Evolutionary conservation across 176 grass and related monocot genomes (phyloP), one percentile per base, ranked within the genome.

Genomic region (Zoysia pacifica): DNA sequence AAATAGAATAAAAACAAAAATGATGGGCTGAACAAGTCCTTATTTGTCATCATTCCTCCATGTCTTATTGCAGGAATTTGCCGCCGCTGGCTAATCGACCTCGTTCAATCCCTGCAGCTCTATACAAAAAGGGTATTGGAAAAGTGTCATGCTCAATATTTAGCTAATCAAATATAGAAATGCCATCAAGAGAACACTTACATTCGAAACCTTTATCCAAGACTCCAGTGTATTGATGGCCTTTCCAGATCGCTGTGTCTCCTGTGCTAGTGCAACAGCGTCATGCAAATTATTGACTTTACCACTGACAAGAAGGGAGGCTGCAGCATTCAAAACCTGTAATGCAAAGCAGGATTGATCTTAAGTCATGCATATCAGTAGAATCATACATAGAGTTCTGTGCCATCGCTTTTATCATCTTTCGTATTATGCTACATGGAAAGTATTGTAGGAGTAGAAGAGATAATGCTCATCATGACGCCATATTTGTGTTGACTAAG

Each of bases 251-350:
- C 79, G 85, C 8, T 98, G 95, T 0, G 92, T 93, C 79, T 98
- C 92, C 48, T 89, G 87, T 62, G 95, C 92, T 80, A 94, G 70
- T 39, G 81, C 87, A 6, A 98, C 78, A 64, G 86, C 95, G 0
- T 98, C 95, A 13, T 85, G 75, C 81, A 98, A 93, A 84, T 62
- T 86, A 13, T 65, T 85, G 1, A 94, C 95, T 65, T 84, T 89
- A 63, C 92, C 88, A 28, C 91, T 81, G 4, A 98, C 95, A 65
- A 98, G 90, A 61, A 98, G 87, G 81, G 95, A 84, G 0, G 95
- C 95, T 13, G 95, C 95, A 3, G 92, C 88, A 81, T 94, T 94
- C 61, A 98, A 73, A 81, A 98, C 88, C 95, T 98, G 43, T 55
- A 40, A 18, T 60, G 56, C 4, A 73, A 61, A 77, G 77, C 1